Evolutionary conservation across 176 grass and related monocot species (phyloP).

Genomic region (Oryza coarctata): DNA sequence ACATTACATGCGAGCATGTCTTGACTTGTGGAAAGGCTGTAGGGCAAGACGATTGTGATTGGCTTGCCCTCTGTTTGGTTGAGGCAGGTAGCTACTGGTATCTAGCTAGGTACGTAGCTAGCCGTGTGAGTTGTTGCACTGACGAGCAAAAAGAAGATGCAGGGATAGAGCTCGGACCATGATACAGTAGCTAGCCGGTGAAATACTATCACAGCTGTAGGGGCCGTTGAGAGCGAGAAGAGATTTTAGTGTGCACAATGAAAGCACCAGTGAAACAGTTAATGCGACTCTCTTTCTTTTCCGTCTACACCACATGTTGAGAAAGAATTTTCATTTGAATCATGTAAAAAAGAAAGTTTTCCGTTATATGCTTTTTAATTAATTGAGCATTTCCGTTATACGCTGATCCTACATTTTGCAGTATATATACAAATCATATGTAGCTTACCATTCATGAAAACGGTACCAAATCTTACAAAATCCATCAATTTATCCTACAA

Average conservation of each 20-base stretch:
- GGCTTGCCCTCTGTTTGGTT: neutral
- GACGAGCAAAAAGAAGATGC: constrained; percentile 8
- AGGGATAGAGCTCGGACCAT: neutral
- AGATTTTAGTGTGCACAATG: neutral
- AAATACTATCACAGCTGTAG: neutral
- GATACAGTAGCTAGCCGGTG: neutral
- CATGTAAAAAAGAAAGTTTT: too few relatives aligned
- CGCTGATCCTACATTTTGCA: too few relatives aligned
- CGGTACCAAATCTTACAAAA: too few relatives aligned
- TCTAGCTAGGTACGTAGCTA: neutral
- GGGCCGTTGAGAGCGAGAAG: neutral
- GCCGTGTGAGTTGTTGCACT: neutral
- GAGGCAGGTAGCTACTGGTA: neutral
- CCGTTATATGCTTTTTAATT: too few relatives aligned
- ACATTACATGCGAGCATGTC: neutral
- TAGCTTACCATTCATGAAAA: too few relatives aligned
- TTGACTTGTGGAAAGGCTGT: neutral
- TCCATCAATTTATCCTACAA: too few relatives aligned
- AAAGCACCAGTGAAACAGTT: neutral
- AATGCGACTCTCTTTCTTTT: neutral
- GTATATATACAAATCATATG: too few relatives aligned
- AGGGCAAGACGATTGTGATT: neutral
- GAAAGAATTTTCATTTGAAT: too few relatives aligned
- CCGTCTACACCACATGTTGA: too few relatives aligned
- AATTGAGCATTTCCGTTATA: too few relatives aligned